These are phyloP conservation scores for Bacidia rubella DNA, from an alignment of 495 filamentous ascomycete species.

Conservation along the genomic window DNA sequence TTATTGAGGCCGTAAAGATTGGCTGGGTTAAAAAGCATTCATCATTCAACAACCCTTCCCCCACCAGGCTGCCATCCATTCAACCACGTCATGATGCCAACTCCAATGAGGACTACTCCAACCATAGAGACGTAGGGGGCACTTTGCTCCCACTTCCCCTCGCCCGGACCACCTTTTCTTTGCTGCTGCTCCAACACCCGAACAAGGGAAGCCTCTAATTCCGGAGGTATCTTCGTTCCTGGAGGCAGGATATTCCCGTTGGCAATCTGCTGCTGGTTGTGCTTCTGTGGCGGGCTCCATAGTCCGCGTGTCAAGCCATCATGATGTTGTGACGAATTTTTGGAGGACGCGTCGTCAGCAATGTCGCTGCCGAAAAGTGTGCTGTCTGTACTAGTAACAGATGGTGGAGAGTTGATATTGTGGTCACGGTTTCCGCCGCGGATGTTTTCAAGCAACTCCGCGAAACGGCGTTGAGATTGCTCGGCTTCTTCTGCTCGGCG, in stretches of 20 bases:
- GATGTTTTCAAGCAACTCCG: conserved; percentile 79
- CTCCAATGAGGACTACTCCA: conserved; percentile 76
- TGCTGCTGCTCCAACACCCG: conserved; percentile 30
- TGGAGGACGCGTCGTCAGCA: not conserved
- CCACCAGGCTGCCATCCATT: conserved; percentile 67
- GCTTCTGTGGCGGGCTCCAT: not conserved
- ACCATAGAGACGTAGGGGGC: conserved; percentile 79
- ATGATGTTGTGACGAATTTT: not conserved
- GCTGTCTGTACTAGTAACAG: not conserved
- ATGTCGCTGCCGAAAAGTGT: not conserved
- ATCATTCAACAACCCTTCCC: not conserved
- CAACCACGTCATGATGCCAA: conserved; percentile 87
- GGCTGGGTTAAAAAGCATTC: not conserved
- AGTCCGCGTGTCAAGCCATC: not conserved
- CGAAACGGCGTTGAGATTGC: conserved; percentile 60
- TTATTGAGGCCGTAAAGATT: too few relatives aligned
- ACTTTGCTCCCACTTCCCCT: conserved; percentile 38
- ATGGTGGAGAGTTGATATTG: not conserved
- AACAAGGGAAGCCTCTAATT: conserved; percentile 28
- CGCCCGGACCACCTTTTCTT: conserved; percentile 6
- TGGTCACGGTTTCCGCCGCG: conserved; percentile 25
- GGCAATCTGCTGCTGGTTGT: not conserved
- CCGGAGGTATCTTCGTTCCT: conserved; percentile 17
- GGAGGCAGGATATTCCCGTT: conserved; percentile 10
- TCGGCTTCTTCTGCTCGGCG: conserved; percentile 69